A percentile compares a stretch with the other conserved stretches of the same genome.
Conservation (phyloP, 148 eudicot species). For the Camellia granthamiana region DNA sequence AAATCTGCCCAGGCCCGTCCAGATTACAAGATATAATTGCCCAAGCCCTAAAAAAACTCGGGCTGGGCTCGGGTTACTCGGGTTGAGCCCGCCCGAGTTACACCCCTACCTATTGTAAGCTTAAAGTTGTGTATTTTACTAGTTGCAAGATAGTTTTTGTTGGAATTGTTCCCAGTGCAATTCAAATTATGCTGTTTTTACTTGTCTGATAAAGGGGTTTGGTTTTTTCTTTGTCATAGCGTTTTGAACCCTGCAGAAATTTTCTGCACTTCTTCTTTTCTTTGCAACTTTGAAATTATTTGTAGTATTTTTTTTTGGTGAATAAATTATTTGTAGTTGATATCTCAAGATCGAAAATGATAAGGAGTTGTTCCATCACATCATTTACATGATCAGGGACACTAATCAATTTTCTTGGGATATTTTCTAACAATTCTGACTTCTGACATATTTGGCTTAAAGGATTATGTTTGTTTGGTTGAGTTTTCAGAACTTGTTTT, state of each 20-base stretch:
- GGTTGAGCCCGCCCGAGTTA: too few relatives aligned
- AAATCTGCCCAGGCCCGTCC: too few relatives aligned
- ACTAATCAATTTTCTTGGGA: not conserved
- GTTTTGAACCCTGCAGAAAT: not conserved
- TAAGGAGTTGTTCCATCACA: not conserved
- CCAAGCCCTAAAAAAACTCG: too few relatives aligned
- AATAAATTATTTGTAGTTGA: not conserved
- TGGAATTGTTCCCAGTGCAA: not conserved
- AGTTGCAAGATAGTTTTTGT: not conserved
- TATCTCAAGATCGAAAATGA: not conserved
- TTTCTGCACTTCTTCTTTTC: not conserved
- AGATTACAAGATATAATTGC: too few relatives aligned
- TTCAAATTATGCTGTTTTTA: not conserved
- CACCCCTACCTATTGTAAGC: not conserved
- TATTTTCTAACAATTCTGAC: not conserved
- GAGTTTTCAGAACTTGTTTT: too few relatives aligned
- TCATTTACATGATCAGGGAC: not conserved
- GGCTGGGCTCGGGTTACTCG: too few relatives aligned
- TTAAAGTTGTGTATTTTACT: not conserved
- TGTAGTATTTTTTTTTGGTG: not conserved
- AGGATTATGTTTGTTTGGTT: not conserved
- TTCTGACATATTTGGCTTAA: not conserved
- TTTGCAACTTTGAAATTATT: not conserved
- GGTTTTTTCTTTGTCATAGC: slow-evolving; percentile 1
- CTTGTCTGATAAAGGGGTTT: not conserved